Evolutionary conservation across 1,284 basidiomycete genomes (phyloP), one percentile per base, ranked within the genome.

Genomic region (Malassezia arunalokei): DNA sequence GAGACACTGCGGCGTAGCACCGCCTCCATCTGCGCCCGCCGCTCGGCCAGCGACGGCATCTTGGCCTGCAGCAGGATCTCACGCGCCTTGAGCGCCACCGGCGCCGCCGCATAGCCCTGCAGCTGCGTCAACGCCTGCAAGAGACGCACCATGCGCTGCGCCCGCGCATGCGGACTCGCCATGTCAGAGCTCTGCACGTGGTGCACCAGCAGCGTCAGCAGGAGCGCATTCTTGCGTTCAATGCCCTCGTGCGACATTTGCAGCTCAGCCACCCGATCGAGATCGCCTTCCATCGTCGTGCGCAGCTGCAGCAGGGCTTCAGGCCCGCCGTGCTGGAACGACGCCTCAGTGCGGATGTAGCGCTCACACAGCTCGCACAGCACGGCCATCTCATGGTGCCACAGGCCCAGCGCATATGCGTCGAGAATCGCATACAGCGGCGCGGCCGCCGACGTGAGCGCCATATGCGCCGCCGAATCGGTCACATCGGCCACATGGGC

Each of bases 201-300:
- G 53, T 81, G 81, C 64, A 96, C 90, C 41, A 98, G 79, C 40
- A 98, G 77, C 12, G 82, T 80, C 49, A 91, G 79, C 49, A 95
- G 79, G 42, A 98, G 80, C 66, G 86, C 88, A 63, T 84, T 84
- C 79, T 98, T 98, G 76, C 86, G 84, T 64, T 86, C 84, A 15
- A 88, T 87, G 77, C 91, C 94, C 76, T 87, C 86, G 76, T 98
- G 94, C 62, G 92, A 94, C 49, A 95, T 80, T 27, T 95, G 88
- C 37, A 92, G 78, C 47, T 80, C 80, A 44, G 86, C 84, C 29
- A 91, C 92, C 65, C 85, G 83, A 75, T 94, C 89, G 32, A 96
- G 82, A 58, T 87, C 80, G 64, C 92, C 87, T 76, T 94, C 91
- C 78, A 91, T 76, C 68, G 90, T 84, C 54, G 96, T 89, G 55